Conservation (phyloP, 495 filamentous ascomycete species). For the Clohesyomyces aquaticus region DNA sequence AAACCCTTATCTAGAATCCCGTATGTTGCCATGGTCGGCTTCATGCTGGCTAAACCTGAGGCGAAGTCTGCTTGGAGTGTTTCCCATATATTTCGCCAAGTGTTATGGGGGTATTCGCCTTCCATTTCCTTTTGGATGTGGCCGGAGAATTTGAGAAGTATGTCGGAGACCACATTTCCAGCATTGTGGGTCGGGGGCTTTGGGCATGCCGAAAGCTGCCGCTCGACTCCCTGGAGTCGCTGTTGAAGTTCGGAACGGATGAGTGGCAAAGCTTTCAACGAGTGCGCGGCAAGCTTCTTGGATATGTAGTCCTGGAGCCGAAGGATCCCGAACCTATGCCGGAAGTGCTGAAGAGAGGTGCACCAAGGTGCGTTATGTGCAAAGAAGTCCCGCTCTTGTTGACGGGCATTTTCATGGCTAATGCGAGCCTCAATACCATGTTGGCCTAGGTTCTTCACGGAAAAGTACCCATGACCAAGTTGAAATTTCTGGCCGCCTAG, state of each 20-base stretch:
- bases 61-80: neutral
- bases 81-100: neutral
- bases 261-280: slow-evolving; percentile 43
- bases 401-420: slow-evolving; percentile 46
- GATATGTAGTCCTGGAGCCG: slow-evolving; percentile 49
- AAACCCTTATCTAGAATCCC: too few relatives aligned
- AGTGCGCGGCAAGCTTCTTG: slow-evolving; percentile 46
- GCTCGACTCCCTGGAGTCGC: slow-evolving; percentile 37
- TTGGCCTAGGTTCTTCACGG: slow-evolving; percentile 54
- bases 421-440: slow-evolving; percentile 46
- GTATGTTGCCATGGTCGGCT: too few relatives aligned
- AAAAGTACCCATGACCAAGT: slow-evolving; percentile 60
- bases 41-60: too few relatives aligned
- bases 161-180: neutral
- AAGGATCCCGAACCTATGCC: slow-evolving; percentile 47
- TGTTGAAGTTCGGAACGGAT: slow-evolving; percentile 33
- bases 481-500: slow-evolving; percentile 58
- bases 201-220: slow-evolving; percentile 40
- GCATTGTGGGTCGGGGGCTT: slow-evolving; percentile 19
- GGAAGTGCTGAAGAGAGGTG: slow-evolving; percentile 39
- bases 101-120: neutral
- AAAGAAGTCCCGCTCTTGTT: slow-evolving; percentile 50
- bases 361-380: slow-evolving; percentile 47
- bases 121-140: neutral
- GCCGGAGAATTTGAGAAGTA: neutral